Evolutionary conservation across 2,329 filamentous ascomycete species (phyloP), one percentile per base, ranked within the genome.

Genomic region (Aspergillus ustus): DNA sequence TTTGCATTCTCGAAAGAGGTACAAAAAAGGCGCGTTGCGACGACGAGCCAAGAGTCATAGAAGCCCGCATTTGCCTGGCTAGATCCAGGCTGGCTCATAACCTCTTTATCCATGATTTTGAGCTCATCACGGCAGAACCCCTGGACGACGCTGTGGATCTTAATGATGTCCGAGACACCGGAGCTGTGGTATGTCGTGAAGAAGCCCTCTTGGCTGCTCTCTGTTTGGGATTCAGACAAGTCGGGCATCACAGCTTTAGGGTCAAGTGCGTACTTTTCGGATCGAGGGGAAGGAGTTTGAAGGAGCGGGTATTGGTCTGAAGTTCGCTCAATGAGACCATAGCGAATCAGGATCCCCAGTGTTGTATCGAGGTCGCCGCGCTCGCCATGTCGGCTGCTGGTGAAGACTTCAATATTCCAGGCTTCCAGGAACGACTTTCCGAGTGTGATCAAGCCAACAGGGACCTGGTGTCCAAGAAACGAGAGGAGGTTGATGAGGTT

Each of bases 401-500:
- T 75, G 51, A 77, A 60, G n/a, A 80, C 77, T 20, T 76, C 68
- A n/a, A 77, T 66, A 31, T 75, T 72, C 59, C 69, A 70, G 3
- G 63, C 63, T 3, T 73, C 66, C 58, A 81, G 69, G 7, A 71
- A 72, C 17, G 68, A 69, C 44, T 68, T 70, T 73, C 87, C 88
- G 17, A 89, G 77, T 31, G 78, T 78, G 13, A 91, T 76, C 80
- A 91, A 85, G 59, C 88, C 87, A 22, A 91, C 86, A 0, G 89
- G 89, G 5, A 90, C 80, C 59, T 87, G 82, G 59, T 87, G 86
- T 45, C 86, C 85, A 57, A 89, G 87, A 68, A 90, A 91, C 1
- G 85, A 85, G 15, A 91, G 74, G 13, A 91, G 75, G 22, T 85
- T 85, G 64, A 91, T 86, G 40, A 91, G 73, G 67, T 89, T 90